Evolutionary conservation across 257 asterid genomes (phyloP).

Genomic region (Fraxinus pennsylvanica): DNA sequence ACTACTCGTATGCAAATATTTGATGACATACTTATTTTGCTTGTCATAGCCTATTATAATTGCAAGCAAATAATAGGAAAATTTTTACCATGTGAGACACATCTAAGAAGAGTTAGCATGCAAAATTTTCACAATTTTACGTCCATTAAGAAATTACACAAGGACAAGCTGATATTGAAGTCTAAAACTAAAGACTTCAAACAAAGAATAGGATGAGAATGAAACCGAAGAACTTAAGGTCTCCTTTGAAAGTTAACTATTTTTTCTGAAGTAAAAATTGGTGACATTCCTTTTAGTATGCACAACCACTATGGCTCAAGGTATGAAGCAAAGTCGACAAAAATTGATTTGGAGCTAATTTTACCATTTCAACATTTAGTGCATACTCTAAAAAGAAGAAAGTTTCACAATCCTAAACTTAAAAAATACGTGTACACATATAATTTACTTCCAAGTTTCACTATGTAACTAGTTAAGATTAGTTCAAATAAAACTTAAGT

Average conservation of each 20-base stretch:
- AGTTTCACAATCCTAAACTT: not conserved
- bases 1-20: not conserved
- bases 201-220: not conserved
- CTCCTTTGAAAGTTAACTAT: too few relatives aligned
- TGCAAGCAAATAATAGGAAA: not conserved
- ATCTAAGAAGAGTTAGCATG: not conserved
- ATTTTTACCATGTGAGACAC: not conserved
- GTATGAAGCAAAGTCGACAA: not conserved
- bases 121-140: not conserved
- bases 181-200: not conserved
- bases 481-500: not conserved
- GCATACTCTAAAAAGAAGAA: not conserved
- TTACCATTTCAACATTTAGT: not conserved
- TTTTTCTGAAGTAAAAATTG: not conserved
- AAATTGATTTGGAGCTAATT: not conserved
- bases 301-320: not conserved
- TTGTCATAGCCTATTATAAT: slow-evolving; percentile 64
- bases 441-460: not conserved
- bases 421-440: not conserved
- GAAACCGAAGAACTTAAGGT: not conserved
- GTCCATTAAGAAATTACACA: not conserved
- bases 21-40: slow-evolving; percentile 64
- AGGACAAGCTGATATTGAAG: slow-evolving; percentile 1
- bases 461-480: not conserved
- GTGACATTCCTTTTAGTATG: not conserved